Conservation (phyloP, 1,139 yeast species). For the Debaryomyces subglobosus region DNA sequence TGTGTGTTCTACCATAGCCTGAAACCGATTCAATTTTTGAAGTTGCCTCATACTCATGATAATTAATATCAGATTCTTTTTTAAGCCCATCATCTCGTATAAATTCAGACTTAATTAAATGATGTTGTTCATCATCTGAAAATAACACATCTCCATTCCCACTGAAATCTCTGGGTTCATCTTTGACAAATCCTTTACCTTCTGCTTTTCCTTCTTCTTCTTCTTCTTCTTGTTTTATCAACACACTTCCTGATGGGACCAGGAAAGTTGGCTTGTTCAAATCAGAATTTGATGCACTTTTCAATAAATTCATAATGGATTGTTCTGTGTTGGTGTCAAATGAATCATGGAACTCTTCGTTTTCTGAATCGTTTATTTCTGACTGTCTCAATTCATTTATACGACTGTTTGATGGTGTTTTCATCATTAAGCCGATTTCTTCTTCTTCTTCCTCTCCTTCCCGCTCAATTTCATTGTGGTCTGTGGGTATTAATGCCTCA, state of each 20-base stretch:
- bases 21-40: slow-evolving; percentile 12
- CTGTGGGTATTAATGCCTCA: slow-evolving; percentile 34
- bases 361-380: slow-evolving; percentile 18
- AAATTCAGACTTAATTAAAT: not conserved
- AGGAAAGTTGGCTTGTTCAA: not conserved
- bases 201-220: not conserved
- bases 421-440: slow-evolving; percentile 11
- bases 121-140: not conserved
- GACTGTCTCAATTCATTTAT: slow-evolving; percentile 1
- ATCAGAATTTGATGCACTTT: slow-evolving; percentile 17
- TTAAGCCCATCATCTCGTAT: not conserved
- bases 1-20: slow-evolving; percentile 10
- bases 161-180: not conserved
- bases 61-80: slow-evolving; percentile 3
- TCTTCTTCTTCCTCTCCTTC: slow-evolving; percentile 16
- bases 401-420: slow-evolving; percentile 2
- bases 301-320: slow-evolving; percentile 45
- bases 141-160: not conserved
- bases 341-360: slow-evolving; percentile 34
- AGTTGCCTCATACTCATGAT: slow-evolving; percentile 8
- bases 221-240: not conserved
- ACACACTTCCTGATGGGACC: not conserved
- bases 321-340: slow-evolving; percentile 47
- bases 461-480: slow-evolving; percentile 4
- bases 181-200: not conserved